Evolutionary conservation across 1,284 basidiomycete species (phyloP).

Genomic region (Ganoderma leucocontextum): DNA sequence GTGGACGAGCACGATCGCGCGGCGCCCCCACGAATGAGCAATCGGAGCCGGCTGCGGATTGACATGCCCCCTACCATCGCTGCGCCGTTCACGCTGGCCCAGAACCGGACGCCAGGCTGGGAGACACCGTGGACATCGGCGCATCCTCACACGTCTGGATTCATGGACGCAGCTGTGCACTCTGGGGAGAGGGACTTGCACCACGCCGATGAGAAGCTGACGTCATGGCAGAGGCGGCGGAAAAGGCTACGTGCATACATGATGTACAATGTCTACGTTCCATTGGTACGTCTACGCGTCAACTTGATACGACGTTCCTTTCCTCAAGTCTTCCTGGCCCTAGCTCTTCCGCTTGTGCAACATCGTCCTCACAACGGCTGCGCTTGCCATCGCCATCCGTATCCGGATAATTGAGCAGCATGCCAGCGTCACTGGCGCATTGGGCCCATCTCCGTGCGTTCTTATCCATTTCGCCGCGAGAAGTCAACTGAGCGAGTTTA

Average conservation of each 20-base stretch:
- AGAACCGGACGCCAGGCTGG: conserved; percentile 69
- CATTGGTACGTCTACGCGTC: conserved; percentile 60
- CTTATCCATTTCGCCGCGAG: background rate
- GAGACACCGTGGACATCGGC: conserved; percentile 72
- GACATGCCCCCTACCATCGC: conserved; percentile 49
- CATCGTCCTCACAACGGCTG: conserved; percentile 81
- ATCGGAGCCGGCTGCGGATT: conserved; percentile 44
- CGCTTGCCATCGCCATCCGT: conserved; percentile 82
- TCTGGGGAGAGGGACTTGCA: conserved; percentile 39
- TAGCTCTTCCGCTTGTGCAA: conserved; percentile 89
- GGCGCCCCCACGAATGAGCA: conserved; percentile 29
- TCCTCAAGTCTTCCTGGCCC: conserved; percentile 29
- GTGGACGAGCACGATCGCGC: conserved; percentile 20
- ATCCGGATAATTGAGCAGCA: conserved; percentile 69
- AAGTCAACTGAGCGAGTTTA: conserved; percentile 24
- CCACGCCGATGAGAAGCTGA: conserved; percentile 46
- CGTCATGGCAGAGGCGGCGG: conserved; percentile 54
- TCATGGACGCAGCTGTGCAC: conserved; percentile 17
- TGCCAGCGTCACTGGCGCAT: conserved; percentile 65
- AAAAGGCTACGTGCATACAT: conserved; percentile 71
- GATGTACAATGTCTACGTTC: conserved; percentile 77
- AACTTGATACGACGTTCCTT: conserved; percentile 27
- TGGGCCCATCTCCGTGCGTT: conserved; percentile 84
- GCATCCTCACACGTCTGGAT: conserved; percentile 34
- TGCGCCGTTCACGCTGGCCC: conserved; percentile 59